Base-by-base conservation (phyloP, 1,139 yeast species). In the Yamadazyma diddensiae region DNA sequence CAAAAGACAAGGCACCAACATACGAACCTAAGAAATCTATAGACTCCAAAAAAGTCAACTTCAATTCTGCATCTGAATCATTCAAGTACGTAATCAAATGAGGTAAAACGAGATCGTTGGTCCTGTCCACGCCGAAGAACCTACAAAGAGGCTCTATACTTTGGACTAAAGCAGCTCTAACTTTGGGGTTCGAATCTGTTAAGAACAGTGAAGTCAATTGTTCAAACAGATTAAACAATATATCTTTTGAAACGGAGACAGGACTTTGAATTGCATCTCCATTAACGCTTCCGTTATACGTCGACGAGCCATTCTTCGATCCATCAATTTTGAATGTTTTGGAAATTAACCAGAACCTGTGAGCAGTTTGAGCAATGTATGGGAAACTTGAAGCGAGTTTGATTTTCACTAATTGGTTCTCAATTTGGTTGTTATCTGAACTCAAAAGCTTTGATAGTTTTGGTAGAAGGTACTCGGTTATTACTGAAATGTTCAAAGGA, bases 41-140 rank as follows among this genome's bases (percentile, higher is more conserved):
- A n/a, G 87, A 72, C 23, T 80, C 73, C 28, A 90, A 77, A 46
- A 94, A 80, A 6, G 81, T 79, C 20, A 83, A 62, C 37, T 94
- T 67, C 16, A 92, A 62, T 18, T 77, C 73, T 3, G 82, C 66
- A 47, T 81, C 79, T 31, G 78, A 70, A 51, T 88, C 97, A 53
- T 94, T 94, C 39, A 94, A 61, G 50, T 88, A 94, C 0, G 97
- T 90, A 28, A 92, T 88, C 34, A 90, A 63, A 62, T 94, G 98
- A 26, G 96, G 90, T 30, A 94, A 59, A 11, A 94, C 79, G 26
- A 90, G 68, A 55, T 94, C 97, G 51, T 85, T 88, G 0, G 96
- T 83, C 46, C 79, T 83, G 33, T 87, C 95, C 31, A 82, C 78
- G 0, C 97, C 97, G 53, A 94, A 82, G 42, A 82, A 84, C 14